Base-by-base conservation (phyloP, 208 protist genomes). In the Crithidia fasciculata region DNA sequence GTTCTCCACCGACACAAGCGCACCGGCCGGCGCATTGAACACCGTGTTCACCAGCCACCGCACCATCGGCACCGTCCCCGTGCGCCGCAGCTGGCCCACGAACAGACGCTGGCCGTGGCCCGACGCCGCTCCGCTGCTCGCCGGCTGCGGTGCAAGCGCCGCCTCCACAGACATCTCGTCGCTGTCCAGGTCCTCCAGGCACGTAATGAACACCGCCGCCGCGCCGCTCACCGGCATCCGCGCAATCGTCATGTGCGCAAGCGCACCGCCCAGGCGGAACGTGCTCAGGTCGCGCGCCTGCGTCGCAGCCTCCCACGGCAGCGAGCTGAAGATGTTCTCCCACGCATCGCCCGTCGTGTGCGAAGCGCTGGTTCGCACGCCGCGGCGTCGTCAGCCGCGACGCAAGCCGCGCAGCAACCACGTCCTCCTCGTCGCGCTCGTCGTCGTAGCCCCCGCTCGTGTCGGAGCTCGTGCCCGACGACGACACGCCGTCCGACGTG, bases 71-170 rank as follows among this genome's bases (percentile, higher is more conserved):
- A 92, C 87, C 15, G 89, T 94, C 37, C 76, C 86, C 43, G 70
- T 62, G 71, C 89, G 89, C 50, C 86, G 89, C 49, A 94, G 89
- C 72, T 94, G 89, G n/a, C 89, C 89, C 43, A 94, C 50, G 69
- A 94, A 94, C 40, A 94, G 65, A 37, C 89, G 89, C 54, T 70
- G 53, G 9, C 64, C 62, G 40, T 39, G 39, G 13, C 44, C 37
- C 13, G 53, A 8, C 54, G 54, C 6, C 43, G 63, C 63, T 44
- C 39, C 36, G 12, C 18, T 49, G 10, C 47, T 53, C 53, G 56
- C 12, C 8, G 44, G 9, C 44, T 64, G 72, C 16, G 41, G 65
- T 18, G 80, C 62, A 45, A 93, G 72, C 5, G 76, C 50, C 28
- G 60, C 69, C 67, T 90, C 89, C 7, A 85, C 41, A 8, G 37